Evolutionary conservation across 2,329 filamentous ascomycete species (phyloP).

Genomic region (Proliferodiscus dingleyae): DNA sequence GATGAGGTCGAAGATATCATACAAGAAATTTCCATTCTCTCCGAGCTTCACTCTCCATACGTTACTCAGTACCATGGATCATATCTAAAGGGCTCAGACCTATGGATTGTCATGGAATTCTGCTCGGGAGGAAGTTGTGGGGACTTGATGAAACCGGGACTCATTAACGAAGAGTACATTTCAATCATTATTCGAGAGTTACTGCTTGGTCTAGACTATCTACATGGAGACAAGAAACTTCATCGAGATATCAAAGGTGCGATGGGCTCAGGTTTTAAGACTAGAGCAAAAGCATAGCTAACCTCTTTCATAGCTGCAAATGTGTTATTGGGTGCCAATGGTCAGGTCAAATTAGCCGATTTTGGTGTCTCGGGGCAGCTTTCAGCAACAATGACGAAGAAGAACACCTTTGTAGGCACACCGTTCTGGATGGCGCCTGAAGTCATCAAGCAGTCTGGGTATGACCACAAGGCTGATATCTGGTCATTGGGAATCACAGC

Average conservation of each 20-base stretch:
- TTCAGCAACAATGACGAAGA: conserved; percentile 98
- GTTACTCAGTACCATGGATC: conserved; percentile 98
- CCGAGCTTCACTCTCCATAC: conserved; percentile 90
- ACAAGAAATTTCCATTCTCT: conserved; percentile 95
- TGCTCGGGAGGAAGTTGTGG: conserved; percentile 95
- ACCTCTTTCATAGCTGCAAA: conserved; percentile 68
- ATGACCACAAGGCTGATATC: conserved; percentile 96
- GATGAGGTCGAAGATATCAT: conserved; percentile 99
- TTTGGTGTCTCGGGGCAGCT: conserved; percentile 96
- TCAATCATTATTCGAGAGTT: conserved; percentile 91
- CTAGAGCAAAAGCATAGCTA: conserved; percentile 6
- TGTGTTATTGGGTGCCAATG: conserved; percentile 79
- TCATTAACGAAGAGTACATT: conserved; percentile 92
- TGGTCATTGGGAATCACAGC: conserved; percentile 96
- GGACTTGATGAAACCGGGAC: conserved; percentile 89
- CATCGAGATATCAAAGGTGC: conserved; percentile 93
- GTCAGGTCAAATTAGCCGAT: conserved; percentile 94
- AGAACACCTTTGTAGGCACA: conserved; percentile 97
- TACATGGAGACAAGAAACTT: conserved; percentile 92
- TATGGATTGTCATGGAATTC: conserved; percentile 99
- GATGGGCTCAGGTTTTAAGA: conserved; percentile 16
- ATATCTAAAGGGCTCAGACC: conserved; percentile 88
- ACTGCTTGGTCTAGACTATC: conserved; percentile 82
- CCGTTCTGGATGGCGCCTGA: conserved; percentile 99
- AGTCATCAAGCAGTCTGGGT: conserved; percentile 96